Percentiles rank a stretch among this genome's conserved stretches.
Conservation (phyloP, 208 protist species). For the Leishmania mexicana region DNA sequence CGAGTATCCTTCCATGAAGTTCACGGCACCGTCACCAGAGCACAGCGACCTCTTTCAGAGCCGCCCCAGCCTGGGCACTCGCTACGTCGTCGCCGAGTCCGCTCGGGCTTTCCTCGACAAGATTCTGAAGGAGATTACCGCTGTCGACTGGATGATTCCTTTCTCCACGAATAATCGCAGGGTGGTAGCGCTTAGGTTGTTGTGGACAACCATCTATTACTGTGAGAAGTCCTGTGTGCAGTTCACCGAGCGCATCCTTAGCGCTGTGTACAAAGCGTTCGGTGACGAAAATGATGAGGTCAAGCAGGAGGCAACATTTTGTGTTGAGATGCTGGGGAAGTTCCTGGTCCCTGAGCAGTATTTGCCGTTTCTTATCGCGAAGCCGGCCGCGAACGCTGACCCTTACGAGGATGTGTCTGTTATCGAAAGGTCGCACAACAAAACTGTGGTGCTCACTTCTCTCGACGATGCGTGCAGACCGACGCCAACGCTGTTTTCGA, state of each 20-base stretch:
- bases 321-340: slow-evolving; percentile 82
- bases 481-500: slow-evolving; percentile 84
- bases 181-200: slow-evolving; percentile 77
- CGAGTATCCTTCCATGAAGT: slow-evolving; percentile 78
- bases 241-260: slow-evolving; percentile 82
- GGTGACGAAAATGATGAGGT: slow-evolving; percentile 80
- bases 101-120: slow-evolving; percentile 63
- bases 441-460: slow-evolving; percentile 68
- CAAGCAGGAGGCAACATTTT: slow-evolving; percentile 66
- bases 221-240: slow-evolving; percentile 84
- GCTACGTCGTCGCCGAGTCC: slow-evolving; percentile 82
- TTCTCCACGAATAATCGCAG: slow-evolving; percentile 85
- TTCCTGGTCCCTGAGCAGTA: slow-evolving; percentile 92
- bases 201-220: slow-evolving; percentile 82
- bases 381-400: slow-evolving; percentile 19
- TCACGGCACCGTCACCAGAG: slow-evolving; percentile 8
- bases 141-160: slow-evolving; percentile 90
- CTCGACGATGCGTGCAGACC: slow-evolving; percentile 24
- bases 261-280: slow-evolving; percentile 83
- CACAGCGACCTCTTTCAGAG: slow-evolving; percentile 46
- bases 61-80: slow-evolving; percentile 72
- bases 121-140: slow-evolving; percentile 69
- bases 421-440: slow-evolving; percentile 53
- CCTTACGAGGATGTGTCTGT: slow-evolving; percentile 39
- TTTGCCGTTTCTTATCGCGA: slow-evolving; percentile 81